Base-by-base conservation (phyloP, 495 filamentous ascomycete species). In the Neurospora hispaniola region DNA sequence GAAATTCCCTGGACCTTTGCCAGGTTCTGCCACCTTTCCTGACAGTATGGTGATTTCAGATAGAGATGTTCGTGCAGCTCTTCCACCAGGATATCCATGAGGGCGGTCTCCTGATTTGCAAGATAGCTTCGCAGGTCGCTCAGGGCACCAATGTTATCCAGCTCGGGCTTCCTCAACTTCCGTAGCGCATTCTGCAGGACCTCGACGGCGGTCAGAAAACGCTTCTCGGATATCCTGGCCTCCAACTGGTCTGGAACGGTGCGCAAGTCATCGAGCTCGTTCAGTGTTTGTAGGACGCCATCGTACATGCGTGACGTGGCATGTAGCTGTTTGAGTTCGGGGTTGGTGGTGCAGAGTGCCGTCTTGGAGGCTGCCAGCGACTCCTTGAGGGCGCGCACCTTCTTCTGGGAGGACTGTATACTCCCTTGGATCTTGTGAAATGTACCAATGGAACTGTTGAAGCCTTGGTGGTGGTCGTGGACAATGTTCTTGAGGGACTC, bases 381-480 rank as follows among this genome's bases (percentile, higher is more conserved):
- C 71, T 94, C 90, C 80, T 93, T 94, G 73, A 99, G 83, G 11
- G 85, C 85, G 75, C 95, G 89, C 31, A 98, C 92, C 71, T 94
- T 91, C 72, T 87, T 86, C 81, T 99, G 96, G 14, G 94, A 97
- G 42, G 89, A 84, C 74, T 94, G 92, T 75, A 99, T 97, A 81
- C 93, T 97, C 7, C 90, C 87, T 79, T 98, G 96, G 72, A 99
- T 98, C 82, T 95, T 97, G 82, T 99, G 96, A 77, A 97, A 99
- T 18, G 94, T 97, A 79, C 96, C 96, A 72, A 99, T 98, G 48
- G 94, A 97, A 82, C 94, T 98, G 80, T 98, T 99, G 86, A 99
- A 99, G 41, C 94, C 96, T 81, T 99, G 96, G 76, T 98, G 95
- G 79, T 99, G 95, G 82, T 98, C 94, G 81, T 99, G 97, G 69